These are phyloP conservation scores for Sclerotinia trifoliorum DNA, from an alignment of 2,329 filamentous ascomycete genomes.

Conservation along the genomic window DNA sequence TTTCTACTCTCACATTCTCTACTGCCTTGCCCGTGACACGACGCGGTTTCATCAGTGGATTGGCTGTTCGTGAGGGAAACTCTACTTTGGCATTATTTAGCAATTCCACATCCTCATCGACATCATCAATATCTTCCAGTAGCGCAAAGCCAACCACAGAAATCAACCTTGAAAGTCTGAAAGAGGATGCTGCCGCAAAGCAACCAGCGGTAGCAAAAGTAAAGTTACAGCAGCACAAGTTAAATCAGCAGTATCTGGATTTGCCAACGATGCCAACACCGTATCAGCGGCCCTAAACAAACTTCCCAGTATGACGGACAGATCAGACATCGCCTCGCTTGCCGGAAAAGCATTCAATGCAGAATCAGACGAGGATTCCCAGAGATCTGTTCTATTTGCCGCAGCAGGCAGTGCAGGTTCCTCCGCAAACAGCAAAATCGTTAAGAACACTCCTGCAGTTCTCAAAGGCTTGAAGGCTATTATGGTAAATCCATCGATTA, in stretches of 20 bases:
- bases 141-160: background rate
- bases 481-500: constrained; percentile 17
- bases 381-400: constrained; percentile 30
- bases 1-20: constrained; percentile 12
- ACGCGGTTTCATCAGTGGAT: background rate
- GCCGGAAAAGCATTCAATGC: constrained; percentile 32
- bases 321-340: constrained; percentile 26
- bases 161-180: background rate
- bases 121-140: background rate
- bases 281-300: constrained; percentile 33
- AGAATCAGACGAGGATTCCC: constrained; percentile 33
- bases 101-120: constrained; percentile 4
- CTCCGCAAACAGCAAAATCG: constrained; percentile 32
- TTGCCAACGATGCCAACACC: constrained; percentile 34
- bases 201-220: background rate
- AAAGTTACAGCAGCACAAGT: constrained; percentile 23
- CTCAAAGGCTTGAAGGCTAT: constrained; percentile 31
- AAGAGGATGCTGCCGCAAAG: background rate
- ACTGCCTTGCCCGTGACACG: constrained; percentile 7
- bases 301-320: constrained; percentile 26
- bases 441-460: constrained; percentile 34
- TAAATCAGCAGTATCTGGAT: constrained; percentile 27
- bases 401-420: constrained; percentile 31
- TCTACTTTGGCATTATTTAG: background rate
- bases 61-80: background rate